Evolutionary conservation across 495 filamentous ascomycete genomes (phyloP).

Genomic region (Zalerion maritima): DNA sequence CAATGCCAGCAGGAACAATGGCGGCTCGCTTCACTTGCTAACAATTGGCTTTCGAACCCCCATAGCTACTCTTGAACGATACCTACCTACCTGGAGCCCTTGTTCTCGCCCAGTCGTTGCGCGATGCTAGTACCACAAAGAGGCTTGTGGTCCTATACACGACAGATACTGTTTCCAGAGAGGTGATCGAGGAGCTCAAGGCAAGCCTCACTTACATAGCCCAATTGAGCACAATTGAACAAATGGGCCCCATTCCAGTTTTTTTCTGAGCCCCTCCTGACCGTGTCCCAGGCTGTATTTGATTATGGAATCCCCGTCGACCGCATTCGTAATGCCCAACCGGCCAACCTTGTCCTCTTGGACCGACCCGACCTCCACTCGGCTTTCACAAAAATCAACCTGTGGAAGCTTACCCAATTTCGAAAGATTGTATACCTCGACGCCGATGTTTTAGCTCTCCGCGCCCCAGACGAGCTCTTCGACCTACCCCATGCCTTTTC

Average conservation of each 20-base stretch:
- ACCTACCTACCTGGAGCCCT: slow-evolving; percentile 83
- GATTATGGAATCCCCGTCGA: slow-evolving; percentile 80
- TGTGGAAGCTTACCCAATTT: slow-evolving; percentile 89
- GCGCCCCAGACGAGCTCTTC: slow-evolving; percentile 88
- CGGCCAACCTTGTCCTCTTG: slow-evolving; percentile 83
- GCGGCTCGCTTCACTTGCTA: slow-evolving; percentile 16
- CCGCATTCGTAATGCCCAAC: slow-evolving; percentile 56
- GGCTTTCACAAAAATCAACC: slow-evolving; percentile 88
- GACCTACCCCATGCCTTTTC: slow-evolving; percentile 62
- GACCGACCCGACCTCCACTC: slow-evolving; percentile 75
- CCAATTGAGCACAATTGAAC: slow-evolving; percentile 5
- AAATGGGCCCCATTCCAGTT: background rate
- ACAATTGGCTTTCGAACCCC: background rate
- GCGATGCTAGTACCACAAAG: slow-evolving; percentile 77
- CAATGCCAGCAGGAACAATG: slow-evolving; percentile 4
- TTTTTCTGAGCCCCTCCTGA: slow-evolving; percentile 6
- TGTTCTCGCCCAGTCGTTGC: slow-evolving; percentile 86
- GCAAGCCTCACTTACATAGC: slow-evolving; percentile 20
- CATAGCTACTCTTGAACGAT: slow-evolving; percentile 78
- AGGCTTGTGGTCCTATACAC: slow-evolving; percentile 77
- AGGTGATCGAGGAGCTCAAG: slow-evolving; percentile 64
- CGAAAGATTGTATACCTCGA: slow-evolving; percentile 85
- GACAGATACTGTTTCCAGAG: slow-evolving; percentile 52
- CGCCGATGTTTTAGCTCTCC: slow-evolving; percentile 71
- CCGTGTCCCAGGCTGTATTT: slow-evolving; percentile 50